phyloP scores from a whole-genome alignment of 108 stramenopile genomes.

The Skeletonema tropicum region DNA sequence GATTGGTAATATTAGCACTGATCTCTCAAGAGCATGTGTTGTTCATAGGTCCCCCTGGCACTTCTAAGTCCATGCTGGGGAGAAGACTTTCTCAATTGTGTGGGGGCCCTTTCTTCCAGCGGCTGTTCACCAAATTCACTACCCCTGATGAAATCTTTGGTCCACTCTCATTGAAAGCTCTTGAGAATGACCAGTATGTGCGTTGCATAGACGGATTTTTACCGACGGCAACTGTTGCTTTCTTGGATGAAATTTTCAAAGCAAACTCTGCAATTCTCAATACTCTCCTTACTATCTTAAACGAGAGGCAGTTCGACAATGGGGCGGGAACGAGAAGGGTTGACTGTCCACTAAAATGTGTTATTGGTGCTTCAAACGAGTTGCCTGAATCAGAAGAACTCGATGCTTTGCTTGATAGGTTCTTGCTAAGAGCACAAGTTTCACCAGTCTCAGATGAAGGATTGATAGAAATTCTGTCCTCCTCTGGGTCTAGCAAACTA shows the following conservation, averaged over 20 bases:
- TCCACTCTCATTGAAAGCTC: constrained; percentile 60
- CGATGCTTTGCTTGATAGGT: constrained; percentile 77
- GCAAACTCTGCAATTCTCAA: constrained; percentile 81
- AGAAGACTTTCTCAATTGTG: constrained; percentile 61
- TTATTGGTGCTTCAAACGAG: constrained; percentile 82
- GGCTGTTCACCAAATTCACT: constrained; percentile 75
- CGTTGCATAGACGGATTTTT: constrained; percentile 71
- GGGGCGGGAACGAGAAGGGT: constrained; percentile 58
- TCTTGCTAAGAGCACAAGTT: constrained; percentile 72
- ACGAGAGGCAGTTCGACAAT: constrained; percentile 80
- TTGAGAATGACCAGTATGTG: constrained; percentile 76
- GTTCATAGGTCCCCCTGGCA: constrained; percentile 60
- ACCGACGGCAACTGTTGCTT: constrained; percentile 64
- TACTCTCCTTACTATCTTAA: constrained; percentile 78
- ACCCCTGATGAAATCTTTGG: constrained; percentile 78
- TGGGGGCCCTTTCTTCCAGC: constrained; percentile 74
- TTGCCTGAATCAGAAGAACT: constrained; percentile 77
- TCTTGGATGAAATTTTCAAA: constrained; percentile 72
- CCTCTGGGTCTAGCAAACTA: constrained; percentile 30
- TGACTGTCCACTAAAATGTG: constrained; percentile 68
- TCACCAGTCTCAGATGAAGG: constrained; percentile 73
- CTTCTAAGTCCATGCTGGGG: constrained; percentile 60
- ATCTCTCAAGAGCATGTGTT: constrained; percentile 73
- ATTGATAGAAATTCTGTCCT: constrained; percentile 54
- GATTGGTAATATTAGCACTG: constrained; percentile 67